phyloP scores from a whole-genome alignment of 1,139 yeast species.

The Suhomyces ambrosiae region DNA sequence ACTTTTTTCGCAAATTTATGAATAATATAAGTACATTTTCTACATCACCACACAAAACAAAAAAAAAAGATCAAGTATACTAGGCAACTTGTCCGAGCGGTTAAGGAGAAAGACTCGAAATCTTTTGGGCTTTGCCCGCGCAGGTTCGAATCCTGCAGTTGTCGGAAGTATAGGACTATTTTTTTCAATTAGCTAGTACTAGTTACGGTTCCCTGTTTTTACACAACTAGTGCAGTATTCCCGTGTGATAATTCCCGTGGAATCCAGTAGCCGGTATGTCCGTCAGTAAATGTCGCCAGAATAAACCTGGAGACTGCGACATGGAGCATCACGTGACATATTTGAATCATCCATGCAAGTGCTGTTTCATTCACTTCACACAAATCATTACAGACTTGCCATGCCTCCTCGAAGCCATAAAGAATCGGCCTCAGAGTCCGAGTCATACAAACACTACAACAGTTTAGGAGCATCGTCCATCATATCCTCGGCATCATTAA shows the following conservation, averaged over 20 bases:
- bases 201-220: no score
- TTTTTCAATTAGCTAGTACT: no score
- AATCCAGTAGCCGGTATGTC: no score
- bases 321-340: no score
- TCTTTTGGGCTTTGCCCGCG: conserved; percentile 63
- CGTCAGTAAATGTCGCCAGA: no score
- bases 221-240: no score
- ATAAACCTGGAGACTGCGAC: no score
- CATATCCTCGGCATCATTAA: conserved; percentile 18
- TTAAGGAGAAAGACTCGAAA: conserved; percentile 60
- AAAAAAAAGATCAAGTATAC: background rate
- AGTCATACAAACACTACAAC: conserved; percentile 28
- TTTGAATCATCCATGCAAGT: background rate
- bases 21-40: no score
- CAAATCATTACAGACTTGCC: background rate
- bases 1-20: no score
- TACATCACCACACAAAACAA: background rate
- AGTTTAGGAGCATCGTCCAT: conserved; percentile 3
- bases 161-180: conserved; percentile 40
- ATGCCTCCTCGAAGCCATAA: conserved; percentile 21
- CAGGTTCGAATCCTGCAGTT: conserved; percentile 63
- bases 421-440: conserved; percentile 50
- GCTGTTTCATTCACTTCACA: background rate
- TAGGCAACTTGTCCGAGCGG: conserved; percentile 59
- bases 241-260: no score